These are phyloP conservation scores for Scheffersomyces cryptocercus DNA, from an alignment of 1,139 yeast species.

Conservation along the genomic window DNA sequence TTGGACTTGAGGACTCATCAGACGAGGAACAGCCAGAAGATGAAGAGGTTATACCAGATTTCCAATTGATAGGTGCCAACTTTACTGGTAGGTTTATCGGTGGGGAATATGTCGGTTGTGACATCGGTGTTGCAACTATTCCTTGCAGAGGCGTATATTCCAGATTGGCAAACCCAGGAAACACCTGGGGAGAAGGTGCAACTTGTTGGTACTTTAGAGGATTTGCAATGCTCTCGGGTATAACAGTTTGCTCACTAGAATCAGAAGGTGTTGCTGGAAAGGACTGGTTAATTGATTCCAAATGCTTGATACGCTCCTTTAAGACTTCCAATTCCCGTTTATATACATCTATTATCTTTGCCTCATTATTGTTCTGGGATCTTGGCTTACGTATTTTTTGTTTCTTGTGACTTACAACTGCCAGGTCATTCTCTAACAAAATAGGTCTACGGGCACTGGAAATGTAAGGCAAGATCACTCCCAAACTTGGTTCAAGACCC, in stretches of 20 bases:
- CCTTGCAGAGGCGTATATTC: neutral
- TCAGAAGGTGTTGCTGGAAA: neutral
- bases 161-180: neutral
- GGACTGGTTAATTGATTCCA: slow-evolving; percentile 1
- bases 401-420: neutral
- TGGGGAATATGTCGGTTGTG: neutral
- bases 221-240: neutral
- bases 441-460: slow-evolving; percentile 13
- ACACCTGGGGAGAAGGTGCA: neutral
- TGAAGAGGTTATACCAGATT: neutral
- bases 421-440: neutral
- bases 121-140: neutral
- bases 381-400: neutral
- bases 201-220: neutral
- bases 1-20: neutral
- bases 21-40: neutral
- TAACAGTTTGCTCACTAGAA: neutral
- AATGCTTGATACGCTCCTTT: slow-evolving; percentile 2
- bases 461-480: slow-evolving; percentile 6
- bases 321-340: slow-evolving; percentile 2
- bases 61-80: neutral
- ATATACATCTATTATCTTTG: neutral
- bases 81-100: neutral
- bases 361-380: neutral
- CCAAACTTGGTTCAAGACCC: neutral